Base-by-base conservation (phyloP, 768 basidiomycete species). In the Auricularia cornea region DNA sequence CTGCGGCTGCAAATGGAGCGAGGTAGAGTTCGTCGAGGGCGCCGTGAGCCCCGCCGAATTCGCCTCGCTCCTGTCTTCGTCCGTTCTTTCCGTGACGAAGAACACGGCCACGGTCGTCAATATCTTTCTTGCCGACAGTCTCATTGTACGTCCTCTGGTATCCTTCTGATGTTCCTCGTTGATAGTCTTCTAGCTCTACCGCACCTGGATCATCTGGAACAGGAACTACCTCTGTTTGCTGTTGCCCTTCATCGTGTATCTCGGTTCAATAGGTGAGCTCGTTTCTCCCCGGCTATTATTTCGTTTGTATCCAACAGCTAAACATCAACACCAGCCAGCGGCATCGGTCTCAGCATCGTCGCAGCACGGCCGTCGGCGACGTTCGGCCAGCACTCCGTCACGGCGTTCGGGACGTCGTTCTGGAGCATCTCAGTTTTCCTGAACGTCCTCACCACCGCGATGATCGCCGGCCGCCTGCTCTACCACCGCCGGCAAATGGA, bases 361-460 rank as follows among this genome's bases (percentile, higher is more conserved):
- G 8, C 28, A n/a, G 28, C 20, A 10, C 10, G 20, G 51, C 51
- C 51, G 5, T n/a, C 51, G 11, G 28, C 28, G 20, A n/a, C 51
- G 2, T 28, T 52, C 51, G 20, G 51, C 3, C 28, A n/a, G 6
- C 20, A 28, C 2, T 28, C 28, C n/a, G 28, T 28, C n/a, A n/a
- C 20, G 10, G n/a, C 51, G 10, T n/a, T 52, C 51, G 20, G 20
- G n/a, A 52, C 51, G 20, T 11, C 51, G n/a, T 52, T n/a, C 51
- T 52, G 51, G 51, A 59, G 60, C 23, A 56, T 75, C 23, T 73
- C 74, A 0, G 59, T 76, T n/a, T 67, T 66, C 0, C 64, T 75
- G 8, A 78, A 77, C 62, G 67, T 78, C 48, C 40, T 75, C 33
- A 62, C 72, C 26, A 75, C 77, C 1, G 51, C 74, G 14, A 65